Base-by-base conservation (phyloP, 129 eudicot species). In the Arctium lappa region DNA sequence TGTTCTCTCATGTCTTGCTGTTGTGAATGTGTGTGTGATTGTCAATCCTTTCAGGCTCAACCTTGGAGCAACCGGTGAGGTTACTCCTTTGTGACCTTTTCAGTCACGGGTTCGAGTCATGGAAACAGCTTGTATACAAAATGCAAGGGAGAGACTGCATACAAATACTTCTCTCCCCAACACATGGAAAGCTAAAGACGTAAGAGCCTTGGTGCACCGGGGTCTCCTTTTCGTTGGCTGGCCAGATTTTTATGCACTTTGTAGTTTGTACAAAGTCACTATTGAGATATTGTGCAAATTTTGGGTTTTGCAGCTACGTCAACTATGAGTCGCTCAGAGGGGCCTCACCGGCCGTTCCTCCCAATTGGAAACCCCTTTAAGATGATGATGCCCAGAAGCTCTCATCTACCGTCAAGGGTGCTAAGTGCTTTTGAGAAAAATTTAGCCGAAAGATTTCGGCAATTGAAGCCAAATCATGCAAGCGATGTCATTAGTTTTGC, bases 291-390 rank as follows among this genome's bases (percentile, higher is more conserved):
- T 27, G 34, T 73, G 56, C 72, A n/a, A 78, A 74, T 69, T 71
- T 33, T 75, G 72, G 65, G 11, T 31, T 72, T 46, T 93, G 85
- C 88, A 91, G 94, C 29, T 87, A 72, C 50, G 29, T 79, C 15
- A 74, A 65, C 74, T 2, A 96, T 96, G 99, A 96, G 97, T 82
- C 97, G 89, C 5, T 80, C 97, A 70, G 97, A 93, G 39, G 98
- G 92, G 34, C 97, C 96, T 3, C 98, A 89, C 82, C 63, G 92
- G 46, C 86, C 98, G 6, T 86, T 80, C 70, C 86, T 92, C 65
- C 92, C 92, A 0, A 91, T 91, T 70, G 99, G 98, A 83, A 93
- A 93, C 81, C 98, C 99, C 2, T 93, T 96, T 72, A 83, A 87
- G 69, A 91, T 85, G 91, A 87, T 93, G 79, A 86, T 87, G 82